A percentile compares a stretch with the other conserved stretches of the same genome.
These are phyloP conservation scores for Coemansia sp. DNA, from an alignment of 192 early-diverging fungal species.

Conservation along the genomic window DNA sequence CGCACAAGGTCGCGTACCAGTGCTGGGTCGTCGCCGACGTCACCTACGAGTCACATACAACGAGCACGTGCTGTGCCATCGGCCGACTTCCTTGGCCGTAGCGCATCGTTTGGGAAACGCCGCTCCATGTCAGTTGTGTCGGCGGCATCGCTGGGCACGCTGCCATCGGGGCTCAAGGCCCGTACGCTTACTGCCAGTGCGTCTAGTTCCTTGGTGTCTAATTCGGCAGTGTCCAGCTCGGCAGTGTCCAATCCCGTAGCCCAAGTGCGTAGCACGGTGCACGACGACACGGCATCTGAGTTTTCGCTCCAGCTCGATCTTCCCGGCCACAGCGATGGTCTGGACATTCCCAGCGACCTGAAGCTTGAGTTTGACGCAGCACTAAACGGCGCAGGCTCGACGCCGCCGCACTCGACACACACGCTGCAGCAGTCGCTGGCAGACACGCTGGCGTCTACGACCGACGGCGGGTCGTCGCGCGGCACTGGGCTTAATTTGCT, in stretches of 20 bases:
- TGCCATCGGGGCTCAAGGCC: not conserved
- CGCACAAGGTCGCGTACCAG: conserved; percentile 32
- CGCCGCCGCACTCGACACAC: conserved; percentile 28
- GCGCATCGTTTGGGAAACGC: conserved; percentile 31
- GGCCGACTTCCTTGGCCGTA: not conserved
- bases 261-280: not conserved
- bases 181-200: not conserved
- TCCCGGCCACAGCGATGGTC: conserved; percentile 20
- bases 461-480: conserved; percentile 9
- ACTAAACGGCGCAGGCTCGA: conserved; percentile 27
- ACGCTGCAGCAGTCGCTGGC: conserved; percentile 15
- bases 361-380: conserved; percentile 52
- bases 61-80: not conserved
- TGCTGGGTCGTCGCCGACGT: conserved; percentile 27
- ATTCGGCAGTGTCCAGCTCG: not conserved
- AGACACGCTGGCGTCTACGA: conserved; percentile 6
- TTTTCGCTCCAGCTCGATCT: conserved; percentile 47
- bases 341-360: conserved; percentile 45
- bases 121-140: conserved; percentile 50
- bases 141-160: conserved; percentile 9
- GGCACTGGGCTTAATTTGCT: conserved; percentile 32
- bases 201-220: not conserved
- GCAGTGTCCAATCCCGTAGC: not conserved
- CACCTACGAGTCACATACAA: not conserved
- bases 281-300: conserved; percentile 32